phyloP scores from a whole-genome alignment of 2,329 filamentous ascomycete species.

The Reticulascus tulasneorum region DNA sequence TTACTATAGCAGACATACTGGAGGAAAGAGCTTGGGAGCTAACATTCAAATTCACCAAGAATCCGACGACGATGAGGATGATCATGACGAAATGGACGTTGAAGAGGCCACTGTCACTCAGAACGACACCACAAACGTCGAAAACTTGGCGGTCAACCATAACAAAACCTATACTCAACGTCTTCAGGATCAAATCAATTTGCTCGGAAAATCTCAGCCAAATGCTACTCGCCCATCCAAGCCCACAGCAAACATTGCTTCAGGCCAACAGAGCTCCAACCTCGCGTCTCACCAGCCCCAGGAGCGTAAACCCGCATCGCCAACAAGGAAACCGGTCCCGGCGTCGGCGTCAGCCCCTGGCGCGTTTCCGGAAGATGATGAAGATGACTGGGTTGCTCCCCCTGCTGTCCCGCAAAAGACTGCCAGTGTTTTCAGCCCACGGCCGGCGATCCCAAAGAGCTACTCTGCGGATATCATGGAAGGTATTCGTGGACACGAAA shows the following conservation, averaged over 20 bases:
- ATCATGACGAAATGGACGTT: slow-evolving; percentile 51
- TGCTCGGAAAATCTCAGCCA: slow-evolving; percentile 56
- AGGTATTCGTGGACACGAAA: slow-evolving; percentile 44
- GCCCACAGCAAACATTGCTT: slow-evolving; percentile 35
- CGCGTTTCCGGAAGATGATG: slow-evolving; percentile 54
- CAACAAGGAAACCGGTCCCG: slow-evolving; percentile 26
- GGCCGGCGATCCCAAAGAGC: slow-evolving; percentile 55
- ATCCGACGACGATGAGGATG: slow-evolving; percentile 41
- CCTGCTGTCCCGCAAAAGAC: slow-evolving; percentile 26
- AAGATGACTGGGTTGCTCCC: slow-evolving; percentile 60
- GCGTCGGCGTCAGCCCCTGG: slow-evolving; percentile 43
- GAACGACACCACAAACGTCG: slow-evolving; percentile 42
- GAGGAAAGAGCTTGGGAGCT: slow-evolving; percentile 64
- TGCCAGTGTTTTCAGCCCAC: slow-evolving; percentile 35
- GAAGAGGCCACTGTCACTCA: slow-evolving; percentile 34
- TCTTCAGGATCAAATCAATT: slow-evolving; percentile 87
- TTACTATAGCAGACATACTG: slow-evolving; percentile 69
- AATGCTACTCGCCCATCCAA: slow-evolving; percentile 44
- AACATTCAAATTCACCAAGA: slow-evolving; percentile 39
- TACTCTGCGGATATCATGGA: slow-evolving; percentile 61
- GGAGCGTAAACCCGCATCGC: slow-evolving; percentile 25
- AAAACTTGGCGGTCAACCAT: slow-evolving; percentile 50
- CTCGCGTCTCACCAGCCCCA: slow-evolving; percentile 22
- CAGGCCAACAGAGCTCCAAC: slow-evolving; percentile 25
- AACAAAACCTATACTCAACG: slow-evolving; percentile 92